These are phyloP conservation scores for Cladosporium sp. DNA, from an alignment of 2,329 filamentous ascomycete genomes.

Conservation along the genomic window DNA sequence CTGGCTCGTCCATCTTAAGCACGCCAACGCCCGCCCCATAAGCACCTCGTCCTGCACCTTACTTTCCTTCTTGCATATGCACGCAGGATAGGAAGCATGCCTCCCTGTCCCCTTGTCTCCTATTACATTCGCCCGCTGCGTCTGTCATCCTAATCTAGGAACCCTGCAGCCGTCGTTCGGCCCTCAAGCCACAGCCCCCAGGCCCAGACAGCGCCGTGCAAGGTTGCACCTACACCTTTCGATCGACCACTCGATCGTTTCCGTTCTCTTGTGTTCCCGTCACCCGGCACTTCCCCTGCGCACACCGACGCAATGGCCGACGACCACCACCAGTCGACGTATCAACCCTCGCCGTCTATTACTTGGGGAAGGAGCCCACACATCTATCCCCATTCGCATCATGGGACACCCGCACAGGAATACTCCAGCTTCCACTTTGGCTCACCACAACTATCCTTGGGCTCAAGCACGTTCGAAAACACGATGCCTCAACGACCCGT, in stretches of 20 bases:
- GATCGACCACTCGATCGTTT: conserved; percentile 18
- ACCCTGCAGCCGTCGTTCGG: conserved; percentile 18
- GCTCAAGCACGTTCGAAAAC: conserved; percentile 53
- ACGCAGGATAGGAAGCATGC: conserved; percentile 20
- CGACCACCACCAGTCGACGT: conserved; percentile 33
- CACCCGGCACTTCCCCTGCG: conserved; percentile 17
- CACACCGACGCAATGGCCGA: conserved; percentile 34
- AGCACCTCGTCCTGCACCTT: conserved; percentile 20
- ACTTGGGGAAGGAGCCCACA: conserved; percentile 33
- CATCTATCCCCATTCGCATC: conserved; percentile 58
- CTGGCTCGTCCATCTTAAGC: conserved; percentile 22
- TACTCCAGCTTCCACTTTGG: conserved; percentile 67
- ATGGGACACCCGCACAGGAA: conserved; percentile 70
- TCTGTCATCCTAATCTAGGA: conserved; percentile 17
- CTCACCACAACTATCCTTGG: conserved; percentile 62
- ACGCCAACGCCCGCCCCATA: conserved; percentile 16
- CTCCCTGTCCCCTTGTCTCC: conserved; percentile 14
- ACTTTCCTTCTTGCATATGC: conserved; percentile 22
- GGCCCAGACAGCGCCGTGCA: conserved; percentile 8
- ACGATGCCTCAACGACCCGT: conserved; percentile 57
- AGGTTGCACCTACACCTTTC: conserved; percentile 20
- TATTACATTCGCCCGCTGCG: conserved; percentile 19
- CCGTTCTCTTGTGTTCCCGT: conserved; percentile 17
- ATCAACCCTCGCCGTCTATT: conserved; percentile 33
- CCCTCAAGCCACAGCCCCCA: conserved; percentile 16